phyloP scores from a whole-genome alignment of 1,139 yeast genomes.

The Yamadazyma buinensis region DNA sequence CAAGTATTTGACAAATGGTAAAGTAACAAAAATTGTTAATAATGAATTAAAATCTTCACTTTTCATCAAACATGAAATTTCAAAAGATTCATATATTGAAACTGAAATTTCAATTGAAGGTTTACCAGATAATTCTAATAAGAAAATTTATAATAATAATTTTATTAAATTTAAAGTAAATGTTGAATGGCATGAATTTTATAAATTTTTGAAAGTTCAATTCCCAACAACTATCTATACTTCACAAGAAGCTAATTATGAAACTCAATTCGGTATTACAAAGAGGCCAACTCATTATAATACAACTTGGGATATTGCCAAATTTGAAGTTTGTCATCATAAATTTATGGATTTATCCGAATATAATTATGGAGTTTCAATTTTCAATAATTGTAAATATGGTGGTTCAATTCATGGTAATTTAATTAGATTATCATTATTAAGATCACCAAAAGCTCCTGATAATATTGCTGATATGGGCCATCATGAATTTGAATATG shows the following conservation, averaged over 20 bases:
- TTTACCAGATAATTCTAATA: slow-evolving; percentile 19
- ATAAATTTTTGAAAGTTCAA: slow-evolving; percentile 88
- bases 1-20: slow-evolving; percentile 41
- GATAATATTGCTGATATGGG: slow-evolving; percentile 96
- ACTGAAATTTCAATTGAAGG: slow-evolving; percentile 75
- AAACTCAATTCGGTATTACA: slow-evolving; percentile 90
- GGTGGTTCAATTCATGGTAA: slow-evolving; percentile 93
- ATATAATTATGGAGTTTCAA: slow-evolving; percentile 79
- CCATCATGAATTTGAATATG: slow-evolving; percentile 74
- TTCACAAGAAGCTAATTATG: slow-evolving; percentile 73
- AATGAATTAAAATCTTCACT: slow-evolving; percentile 63
- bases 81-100: slow-evolving; percentile 53
- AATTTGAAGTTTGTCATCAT: slow-evolving; percentile 93
- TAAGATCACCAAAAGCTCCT: slow-evolving; percentile 87
- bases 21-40: slow-evolving; percentile 47
- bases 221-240: slow-evolving; percentile 82
- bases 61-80: slow-evolving; percentile 55
- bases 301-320: slow-evolving; percentile 94
- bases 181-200: slow-evolving; percentile 85
- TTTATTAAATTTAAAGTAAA: slow-evolving; percentile 54
- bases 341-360: slow-evolving; percentile 92
- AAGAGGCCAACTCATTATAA: slow-evolving; percentile 91
- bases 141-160: slow-evolving; percentile 28
- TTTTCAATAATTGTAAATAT: slow-evolving; percentile 81
- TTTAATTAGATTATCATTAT: slow-evolving; percentile 72